A percentile compares a stretch with the other conserved stretches of the same genome.
Conservation (phyloP, 1,284 basidiomycete genomes). For the Apiotrichum gracile region DNA sequence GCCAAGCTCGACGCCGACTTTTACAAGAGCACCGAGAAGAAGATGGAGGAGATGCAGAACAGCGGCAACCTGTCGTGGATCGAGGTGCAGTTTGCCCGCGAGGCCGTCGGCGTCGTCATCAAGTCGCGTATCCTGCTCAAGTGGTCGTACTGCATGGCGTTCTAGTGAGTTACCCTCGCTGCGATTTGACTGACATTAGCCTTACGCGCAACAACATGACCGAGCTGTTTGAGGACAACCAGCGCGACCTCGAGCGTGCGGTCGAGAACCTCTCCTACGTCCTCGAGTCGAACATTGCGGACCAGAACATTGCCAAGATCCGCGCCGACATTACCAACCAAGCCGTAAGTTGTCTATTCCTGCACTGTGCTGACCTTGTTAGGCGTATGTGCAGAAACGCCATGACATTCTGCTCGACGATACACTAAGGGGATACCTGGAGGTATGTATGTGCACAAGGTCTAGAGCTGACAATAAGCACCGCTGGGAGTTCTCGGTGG, state of each 20-base stretch:
- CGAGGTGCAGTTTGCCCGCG: constrained; percentile 97
- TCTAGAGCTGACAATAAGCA: background rate
- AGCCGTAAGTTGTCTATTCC: constrained; percentile 55
- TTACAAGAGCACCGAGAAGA: constrained; percentile 93
- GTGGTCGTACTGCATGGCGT: constrained; percentile 99
- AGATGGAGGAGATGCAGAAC: constrained; percentile 99
- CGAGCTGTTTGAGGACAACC: constrained; percentile 95
- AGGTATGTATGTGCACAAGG: constrained; percentile 52
- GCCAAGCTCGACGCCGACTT: constrained; percentile 90
- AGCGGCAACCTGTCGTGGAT: constrained; percentile 91
- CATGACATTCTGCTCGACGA: constrained; percentile 93
- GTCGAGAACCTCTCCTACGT: constrained; percentile 92
- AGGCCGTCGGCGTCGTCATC: constrained; percentile 85
- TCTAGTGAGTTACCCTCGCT: constrained; percentile 55
- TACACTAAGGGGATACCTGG: constrained; percentile 82
- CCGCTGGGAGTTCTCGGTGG: constrained; percentile 49
- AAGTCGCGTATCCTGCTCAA: constrained; percentile 93
- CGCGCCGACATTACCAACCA: constrained; percentile 92
- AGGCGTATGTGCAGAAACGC: constrained; percentile 94
- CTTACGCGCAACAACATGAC: constrained; percentile 80
- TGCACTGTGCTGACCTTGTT: background rate
- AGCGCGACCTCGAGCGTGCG: constrained; percentile 87
- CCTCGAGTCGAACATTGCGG: constrained; percentile 75
- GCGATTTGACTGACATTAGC: constrained; percentile 18
- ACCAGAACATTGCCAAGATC: constrained; percentile 74